Evolutionary conservation across 192 early-diverging fungal genomes (phyloP), one percentile per base, ranked within the genome.

Genomic region (Hyaloraphidium curvatum): DNA sequence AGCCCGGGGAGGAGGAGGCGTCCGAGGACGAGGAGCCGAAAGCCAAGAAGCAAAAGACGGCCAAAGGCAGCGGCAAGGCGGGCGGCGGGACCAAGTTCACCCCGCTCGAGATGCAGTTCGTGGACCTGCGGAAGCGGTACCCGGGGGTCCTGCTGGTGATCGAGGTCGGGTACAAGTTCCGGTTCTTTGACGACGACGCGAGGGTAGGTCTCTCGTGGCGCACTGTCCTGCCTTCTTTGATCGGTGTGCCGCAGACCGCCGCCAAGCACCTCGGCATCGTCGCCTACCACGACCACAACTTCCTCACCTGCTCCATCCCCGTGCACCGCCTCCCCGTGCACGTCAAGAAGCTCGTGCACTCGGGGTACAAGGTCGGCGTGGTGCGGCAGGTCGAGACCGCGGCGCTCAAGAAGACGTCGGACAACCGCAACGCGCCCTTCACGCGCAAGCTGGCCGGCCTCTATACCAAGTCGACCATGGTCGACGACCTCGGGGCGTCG

Each of bases 161-260:
- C 2, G 90, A 94, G 60, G 90, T 94, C 9, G 90, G 90, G n/a
- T 91, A 94, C 73, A 88, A 87, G 66, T 94, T 69, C 64, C 69
- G 84, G 11, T 89, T 94, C 52, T 94, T 94, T 73, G 86, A 75
- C 31, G 78, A 87, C 25, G 90, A 93, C 63, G 87, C 90, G 1
- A 69, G 73, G 73, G 75, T 76, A 70, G 28, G 22, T 43, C 39
- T 0, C 29, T n/a, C n/a, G n/a, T n/a, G n/a, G n/a, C n/a, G 5
- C 23, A 3, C 5, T 40, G 25, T n/a, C n/a, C n/a, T n/a, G n/a
- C n/a, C n/a, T n/a, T n/a, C n/a, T n/a, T n/a, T n/a, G n/a, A n/a
- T 28, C 28, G 11, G 5, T 3, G 13, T n/a, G 11, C 4, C 19
- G 0, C 71, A 82, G 58, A 74, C 80, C 26, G 84, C 83, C 0